Evolutionary conservation across 805 yeast species (phyloP), one percentile per base, ranked within the genome.

Genomic region (Clavispora phyllophila): DNA sequence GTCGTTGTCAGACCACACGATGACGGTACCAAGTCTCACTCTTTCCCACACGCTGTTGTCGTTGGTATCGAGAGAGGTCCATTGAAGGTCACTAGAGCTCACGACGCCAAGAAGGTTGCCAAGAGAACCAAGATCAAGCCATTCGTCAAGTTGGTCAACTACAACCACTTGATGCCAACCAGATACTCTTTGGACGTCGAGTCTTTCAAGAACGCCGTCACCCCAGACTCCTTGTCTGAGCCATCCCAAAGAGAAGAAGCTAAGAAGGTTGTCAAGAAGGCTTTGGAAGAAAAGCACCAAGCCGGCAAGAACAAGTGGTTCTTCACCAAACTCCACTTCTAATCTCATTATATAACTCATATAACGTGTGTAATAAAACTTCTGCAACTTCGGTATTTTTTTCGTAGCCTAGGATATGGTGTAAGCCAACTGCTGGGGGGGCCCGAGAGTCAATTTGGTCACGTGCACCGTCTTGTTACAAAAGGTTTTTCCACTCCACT

Each of bases 271-370:
- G 88, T 93, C 75, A 93, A 88, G 87, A 87, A 90, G 83, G 96
- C 96, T 72, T 91, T 93, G 70, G 99, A 93, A 81, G 96, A 91
- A 80, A 88, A 89, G 83, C 96, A 91, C 82, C 95, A 87, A 75
- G 88, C 96, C 70, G 99, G 99, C 74, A 89, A 93, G 86, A 91
- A 91, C 90, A 90, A 89, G 80, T 93, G 99, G 99, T 93, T 93
- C 83, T 93, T 93, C 90, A 83, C 96, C 76, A 93, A 93, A 81
- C 84, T 87, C 72, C 82, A 84, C 78, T 87, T 87, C 79, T 87
- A 86, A 81, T 49, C 54, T 44, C 53, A 46, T 47, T 50, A 48
- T 46, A 52, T 51, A 47, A 39, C 46, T 43, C 54, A 46, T 44
- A 47, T 49, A 45, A 37, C 48, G 53, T 51, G 51, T 49, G 50